Conservation (phyloP, 768 basidiomycete genomes). For the Ramaria rubella region DNA sequence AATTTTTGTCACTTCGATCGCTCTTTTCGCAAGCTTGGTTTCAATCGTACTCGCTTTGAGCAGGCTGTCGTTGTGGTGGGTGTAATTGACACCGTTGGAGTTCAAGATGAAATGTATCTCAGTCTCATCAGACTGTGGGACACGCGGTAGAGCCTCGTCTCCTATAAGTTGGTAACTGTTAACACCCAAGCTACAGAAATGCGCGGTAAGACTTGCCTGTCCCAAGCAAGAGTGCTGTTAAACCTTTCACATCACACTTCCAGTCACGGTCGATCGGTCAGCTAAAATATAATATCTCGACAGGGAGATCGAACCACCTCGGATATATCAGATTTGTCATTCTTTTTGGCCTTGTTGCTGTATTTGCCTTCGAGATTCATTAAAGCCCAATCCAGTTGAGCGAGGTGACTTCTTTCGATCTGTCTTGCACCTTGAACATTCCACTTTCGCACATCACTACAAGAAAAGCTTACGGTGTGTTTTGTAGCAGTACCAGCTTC, state of each 20-base stretch:
- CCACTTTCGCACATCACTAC: neutral
- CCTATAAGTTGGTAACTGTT: neutral
- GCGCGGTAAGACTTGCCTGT: slow-evolving; percentile 38
- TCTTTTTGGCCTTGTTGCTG: slow-evolving; percentile 37
- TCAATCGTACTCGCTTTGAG: slow-evolving; percentile 64
- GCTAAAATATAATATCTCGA: neutral
- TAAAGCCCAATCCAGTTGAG: slow-evolving; percentile 77
- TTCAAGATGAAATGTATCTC: slow-evolving; percentile 49
- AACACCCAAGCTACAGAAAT: neutral
- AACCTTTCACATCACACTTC: slow-evolving; percentile 43
- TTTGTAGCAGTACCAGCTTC: slow-evolving; percentile 68
- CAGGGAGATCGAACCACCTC: neutral
- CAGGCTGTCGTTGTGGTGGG: slow-evolving; percentile 68
- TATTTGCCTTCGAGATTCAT: slow-evolving; percentile 48
- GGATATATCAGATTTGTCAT: slow-evolving; percentile 12
- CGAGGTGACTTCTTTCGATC: slow-evolving; percentile 73
- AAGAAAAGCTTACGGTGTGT: slow-evolving; percentile 46
- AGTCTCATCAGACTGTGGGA: slow-evolving; percentile 31
- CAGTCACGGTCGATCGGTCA: neutral
- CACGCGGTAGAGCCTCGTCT: neutral
- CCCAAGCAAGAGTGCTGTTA: slow-evolving; percentile 63
- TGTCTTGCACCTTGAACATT: slow-evolving; percentile 21
- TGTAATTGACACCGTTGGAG: slow-evolving; percentile 61
- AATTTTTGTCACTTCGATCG: slow-evolving; percentile 37
- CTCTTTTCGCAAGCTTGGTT: slow-evolving; percentile 50